phyloP scores from a whole-genome alignment of 768 basidiomycete genomes.

The Amanita polypyramis region DNA sequence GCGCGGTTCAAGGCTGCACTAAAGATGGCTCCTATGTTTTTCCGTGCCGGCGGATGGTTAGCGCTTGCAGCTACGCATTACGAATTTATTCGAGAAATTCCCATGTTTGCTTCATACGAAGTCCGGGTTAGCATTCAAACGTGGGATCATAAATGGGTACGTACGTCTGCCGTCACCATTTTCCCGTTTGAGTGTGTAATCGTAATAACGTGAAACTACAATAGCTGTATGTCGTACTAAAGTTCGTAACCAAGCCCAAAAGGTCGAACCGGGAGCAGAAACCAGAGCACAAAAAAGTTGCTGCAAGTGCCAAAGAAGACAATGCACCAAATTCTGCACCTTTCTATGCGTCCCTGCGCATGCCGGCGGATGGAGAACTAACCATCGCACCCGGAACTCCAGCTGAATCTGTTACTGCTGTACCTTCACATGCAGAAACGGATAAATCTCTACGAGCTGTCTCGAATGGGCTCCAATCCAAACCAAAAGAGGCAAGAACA shows the following conservation, averaged over 20 bases:
- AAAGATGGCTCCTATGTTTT: slow-evolving; percentile 43
- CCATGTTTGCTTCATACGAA: slow-evolving; percentile 51
- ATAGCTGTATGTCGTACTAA: slow-evolving; percentile 53
- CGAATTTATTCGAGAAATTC: slow-evolving; percentile 61
- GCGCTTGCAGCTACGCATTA: slow-evolving; percentile 62
- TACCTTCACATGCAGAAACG: slow-evolving; percentile 12
- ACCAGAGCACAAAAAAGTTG: slow-evolving; percentile 5
- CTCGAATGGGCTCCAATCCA: background rate
- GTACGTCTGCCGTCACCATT: slow-evolving; percentile 11
- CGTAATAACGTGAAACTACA: background rate
- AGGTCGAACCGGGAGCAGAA: slow-evolving; percentile 12
- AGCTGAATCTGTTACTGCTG: background rate
- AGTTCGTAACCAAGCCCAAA: slow-evolving; percentile 50
- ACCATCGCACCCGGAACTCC: slow-evolving; percentile 11
- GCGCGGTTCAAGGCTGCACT: slow-evolving; percentile 40
- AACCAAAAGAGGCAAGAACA: background rate
- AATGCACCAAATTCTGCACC: background rate
- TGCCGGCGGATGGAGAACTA: slow-evolving; percentile 21
- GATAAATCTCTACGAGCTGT: slow-evolving; percentile 22
- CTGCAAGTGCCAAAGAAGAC: background rate
- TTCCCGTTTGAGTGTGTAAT: background rate
- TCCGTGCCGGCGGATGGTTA: slow-evolving; percentile 49
- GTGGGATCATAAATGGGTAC: slow-evolving; percentile 79
- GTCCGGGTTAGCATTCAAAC: slow-evolving; percentile 42
- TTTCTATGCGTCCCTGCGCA: slow-evolving; percentile 23